Base-by-base conservation (phyloP, 1,284 basidiomycete genomes). In the Vanrija pseudolonga region DNA sequence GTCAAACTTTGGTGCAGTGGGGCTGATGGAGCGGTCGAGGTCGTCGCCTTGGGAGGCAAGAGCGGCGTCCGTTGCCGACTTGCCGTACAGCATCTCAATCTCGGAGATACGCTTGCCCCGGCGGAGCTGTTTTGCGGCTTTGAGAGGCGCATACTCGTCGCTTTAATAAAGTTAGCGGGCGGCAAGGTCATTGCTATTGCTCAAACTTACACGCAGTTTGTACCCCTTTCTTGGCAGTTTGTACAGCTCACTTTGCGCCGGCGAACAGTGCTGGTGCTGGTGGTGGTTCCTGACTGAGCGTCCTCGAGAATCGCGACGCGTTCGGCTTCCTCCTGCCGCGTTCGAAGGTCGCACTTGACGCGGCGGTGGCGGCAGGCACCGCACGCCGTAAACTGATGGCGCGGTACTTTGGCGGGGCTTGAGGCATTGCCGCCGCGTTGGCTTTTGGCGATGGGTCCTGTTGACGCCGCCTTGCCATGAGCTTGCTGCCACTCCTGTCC, bases 281-380 rank as follows among this genome's bases (percentile, higher is more conserved):
- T 26, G 26, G 26, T 26, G 3, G 26, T 26, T 26, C 26, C 26
- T 26, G 26, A 26, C 14, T 56, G 54, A 11, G 48, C 19, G 23
- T 60, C 58, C 17, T 60, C 49, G 2, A 48, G 12, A 11, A 43
- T 32, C 2, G 53, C 55, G 17, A 52, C 51, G 15, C 41, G 50
- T 45, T 68, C 64, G 1, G 64, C 61, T 38, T 64, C 64, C 44
- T 71, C 69, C 57, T 73, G 71, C 40, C 66, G 63, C 17, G 72
- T 69, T 23, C 73, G 73, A 44, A 76, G 55, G 56, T 72, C 72
- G 49, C 72, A 76, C 51, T 73, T 75, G 39, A 76, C 74, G 28
- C 90, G 83, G 66, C 90, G 78, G 83, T 89, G 89, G 50, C 90
- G 85, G 76, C 90, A 94, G 37, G 90, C 89, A 48, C 89, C 90